phyloP scores from a whole-genome alignment of 805 yeast genomes.

The Yarrowia porcina region DNA sequence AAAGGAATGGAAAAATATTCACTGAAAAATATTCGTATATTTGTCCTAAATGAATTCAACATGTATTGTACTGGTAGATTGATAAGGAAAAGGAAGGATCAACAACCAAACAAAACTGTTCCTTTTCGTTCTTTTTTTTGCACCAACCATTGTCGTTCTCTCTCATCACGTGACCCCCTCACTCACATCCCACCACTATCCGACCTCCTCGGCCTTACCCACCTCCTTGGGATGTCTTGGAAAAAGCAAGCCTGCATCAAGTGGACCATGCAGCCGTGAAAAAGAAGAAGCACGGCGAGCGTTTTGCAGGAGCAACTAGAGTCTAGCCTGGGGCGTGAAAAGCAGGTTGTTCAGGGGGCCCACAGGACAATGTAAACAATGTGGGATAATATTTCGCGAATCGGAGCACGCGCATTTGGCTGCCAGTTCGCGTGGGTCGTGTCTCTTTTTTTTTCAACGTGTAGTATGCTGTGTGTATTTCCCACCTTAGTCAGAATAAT shows the following conservation, averaged over 20 bases:
- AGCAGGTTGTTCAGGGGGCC: conserved; percentile 9
- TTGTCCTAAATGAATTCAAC: neutral
- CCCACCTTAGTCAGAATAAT: neutral
- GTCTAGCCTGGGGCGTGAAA: neutral
- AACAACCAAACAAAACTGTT: no score
- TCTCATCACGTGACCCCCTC: no score
- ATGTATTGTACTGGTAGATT: no score
- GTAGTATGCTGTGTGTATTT: neutral
- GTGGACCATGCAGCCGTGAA: neutral
- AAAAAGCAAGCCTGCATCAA: neutral
- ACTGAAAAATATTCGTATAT: neutral
- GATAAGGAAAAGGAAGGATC: no score
- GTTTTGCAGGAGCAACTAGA: neutral
- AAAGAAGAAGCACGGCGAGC: neutral
- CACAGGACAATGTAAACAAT: conserved; percentile 13
- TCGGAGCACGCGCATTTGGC: no score
- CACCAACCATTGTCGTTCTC: no score
- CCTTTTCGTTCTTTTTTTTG: no score
- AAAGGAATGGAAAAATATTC: no score
- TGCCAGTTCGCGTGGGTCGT: neutral
- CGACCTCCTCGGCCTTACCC: no score
- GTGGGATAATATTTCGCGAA: conserved; percentile 6
- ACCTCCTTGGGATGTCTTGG: no score
- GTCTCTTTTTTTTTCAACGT: neutral
- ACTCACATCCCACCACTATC: no score